phyloP scores from a whole-genome alignment of 2,329 filamentous ascomycete species.

The Lizonia empirigonia region DNA sequence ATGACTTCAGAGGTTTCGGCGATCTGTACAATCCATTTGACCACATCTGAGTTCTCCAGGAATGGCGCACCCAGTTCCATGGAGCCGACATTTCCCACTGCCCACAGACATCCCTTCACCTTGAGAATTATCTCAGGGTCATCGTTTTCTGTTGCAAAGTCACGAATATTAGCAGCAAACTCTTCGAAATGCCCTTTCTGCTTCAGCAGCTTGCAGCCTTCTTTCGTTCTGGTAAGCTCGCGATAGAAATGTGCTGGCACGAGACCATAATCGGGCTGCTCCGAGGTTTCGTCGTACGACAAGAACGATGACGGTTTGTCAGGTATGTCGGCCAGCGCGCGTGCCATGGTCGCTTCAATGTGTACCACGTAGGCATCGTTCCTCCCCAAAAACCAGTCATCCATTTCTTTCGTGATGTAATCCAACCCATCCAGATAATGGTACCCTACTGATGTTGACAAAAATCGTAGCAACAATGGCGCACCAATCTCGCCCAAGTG shows the following conservation, averaged over 20 bases:
- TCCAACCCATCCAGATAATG: slow-evolving; percentile 96
- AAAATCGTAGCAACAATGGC: slow-evolving; percentile 85
- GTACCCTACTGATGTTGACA: slow-evolving; percentile 96
- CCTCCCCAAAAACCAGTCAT: slow-evolving; percentile 97
- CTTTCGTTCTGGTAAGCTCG: slow-evolving; percentile 87
- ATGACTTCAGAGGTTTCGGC: slow-evolving; percentile 87
- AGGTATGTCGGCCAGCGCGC: slow-evolving; percentile 71
- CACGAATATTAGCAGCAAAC: slow-evolving; percentile 85
- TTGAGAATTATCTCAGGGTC: slow-evolving; percentile 87
- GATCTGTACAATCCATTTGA: slow-evolving; percentile 84
- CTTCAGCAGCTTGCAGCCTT: slow-evolving; percentile 86
- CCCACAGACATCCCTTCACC: slow-evolving; percentile 96
- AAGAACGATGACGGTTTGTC: slow-evolving; percentile 60
- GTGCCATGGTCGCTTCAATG: slow-evolving; percentile 92
- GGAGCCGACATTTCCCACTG: slow-evolving; percentile 94
- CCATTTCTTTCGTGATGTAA: slow-evolving; percentile 99
- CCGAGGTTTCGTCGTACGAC: slow-evolving; percentile 52
- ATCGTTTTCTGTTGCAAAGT: slow-evolving; percentile 82
- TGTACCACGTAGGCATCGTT: slow-evolving; percentile 96
- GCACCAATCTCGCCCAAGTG: slow-evolving; percentile 97
- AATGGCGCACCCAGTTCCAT: slow-evolving; percentile 98
- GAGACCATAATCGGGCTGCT: slow-evolving; percentile 57
- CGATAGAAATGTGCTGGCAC: slow-evolving; percentile 98
- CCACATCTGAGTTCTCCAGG: slow-evolving; percentile 86
- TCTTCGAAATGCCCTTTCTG: slow-evolving; percentile 97